These are phyloP conservation scores for Climacium dendroides DNA, from an alignment of 225 moss, liverwort and hornwort species.

Conservation along the genomic window DNA sequence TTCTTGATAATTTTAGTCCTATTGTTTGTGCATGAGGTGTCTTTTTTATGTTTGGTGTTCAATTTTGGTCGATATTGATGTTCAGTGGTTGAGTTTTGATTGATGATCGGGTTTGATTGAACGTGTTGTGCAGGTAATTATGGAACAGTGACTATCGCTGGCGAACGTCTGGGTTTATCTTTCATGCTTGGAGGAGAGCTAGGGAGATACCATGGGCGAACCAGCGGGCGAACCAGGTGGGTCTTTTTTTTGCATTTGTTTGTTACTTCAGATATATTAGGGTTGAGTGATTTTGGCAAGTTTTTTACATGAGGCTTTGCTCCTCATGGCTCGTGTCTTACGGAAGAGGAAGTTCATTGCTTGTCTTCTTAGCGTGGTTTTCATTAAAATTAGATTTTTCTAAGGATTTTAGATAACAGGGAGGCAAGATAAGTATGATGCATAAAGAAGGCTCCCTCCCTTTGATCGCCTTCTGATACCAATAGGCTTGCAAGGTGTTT, in stretches of 20 bases:
- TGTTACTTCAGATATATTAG: not conserved
- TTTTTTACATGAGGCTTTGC: not conserved
- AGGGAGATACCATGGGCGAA: not conserved
- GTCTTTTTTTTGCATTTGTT: not conserved
- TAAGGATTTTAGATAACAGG: not conserved
- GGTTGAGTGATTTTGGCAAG: not conserved
- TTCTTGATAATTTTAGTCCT: not conserved
- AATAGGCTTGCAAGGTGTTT: not conserved
- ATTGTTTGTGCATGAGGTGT: not conserved
- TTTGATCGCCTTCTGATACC: not conserved
- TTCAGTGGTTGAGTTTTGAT: not conserved
- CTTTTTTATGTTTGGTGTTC: not conserved
- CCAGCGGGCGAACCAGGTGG: constrained; percentile 18
- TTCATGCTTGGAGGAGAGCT: not conserved
- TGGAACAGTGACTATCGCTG: not conserved
- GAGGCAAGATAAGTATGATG: not conserved
- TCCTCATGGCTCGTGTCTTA: not conserved
- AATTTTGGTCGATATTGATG: not conserved
- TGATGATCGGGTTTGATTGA: not conserved
- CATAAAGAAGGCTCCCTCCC: not conserved
- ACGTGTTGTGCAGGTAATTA: not conserved
- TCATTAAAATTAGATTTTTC: not conserved
- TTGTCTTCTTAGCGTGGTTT: not conserved
- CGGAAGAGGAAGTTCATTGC: not conserved
- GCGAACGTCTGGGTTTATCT: not conserved